These are phyloP conservation scores for Curvularia sp. DNA, from an alignment of 2,329 filamentous ascomycete genomes.

Conservation along the genomic window DNA sequence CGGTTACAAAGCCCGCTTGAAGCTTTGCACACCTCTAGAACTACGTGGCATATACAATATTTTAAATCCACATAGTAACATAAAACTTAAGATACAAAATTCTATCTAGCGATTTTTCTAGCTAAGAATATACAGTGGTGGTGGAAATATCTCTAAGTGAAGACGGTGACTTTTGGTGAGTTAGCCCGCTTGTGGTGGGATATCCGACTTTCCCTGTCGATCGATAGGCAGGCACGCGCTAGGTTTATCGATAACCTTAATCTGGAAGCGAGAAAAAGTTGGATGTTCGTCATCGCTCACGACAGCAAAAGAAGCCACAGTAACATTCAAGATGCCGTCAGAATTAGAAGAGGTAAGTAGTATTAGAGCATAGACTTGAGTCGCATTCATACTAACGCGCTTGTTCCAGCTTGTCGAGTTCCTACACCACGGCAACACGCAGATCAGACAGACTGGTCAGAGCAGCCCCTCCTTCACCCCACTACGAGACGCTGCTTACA, in stretches of 20 bases:
- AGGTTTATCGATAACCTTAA: constrained; percentile 47
- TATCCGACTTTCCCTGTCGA: too few species aligned
- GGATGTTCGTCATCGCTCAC: constrained; percentile 33
- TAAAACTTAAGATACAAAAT: too few species aligned
- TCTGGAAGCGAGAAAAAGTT: constrained; percentile 31
- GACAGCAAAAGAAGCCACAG: constrained; percentile 18
- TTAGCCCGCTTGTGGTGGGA: too few species aligned
- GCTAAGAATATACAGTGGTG: too few species aligned
- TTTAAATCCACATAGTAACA: too few species aligned
- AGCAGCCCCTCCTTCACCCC: constrained; percentile 34
- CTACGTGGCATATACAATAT: too few species aligned
- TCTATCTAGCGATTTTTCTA: too few species aligned
- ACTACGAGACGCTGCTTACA: constrained; percentile 26
- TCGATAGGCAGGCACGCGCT: background rate
- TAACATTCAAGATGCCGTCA: constrained; percentile 53
- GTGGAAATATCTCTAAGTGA: too few species aligned
- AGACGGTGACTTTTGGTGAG: too few species aligned
- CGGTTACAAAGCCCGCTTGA: too few species aligned
- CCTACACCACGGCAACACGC: constrained; percentile 87
- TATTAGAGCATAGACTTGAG: too few species aligned
- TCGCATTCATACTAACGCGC: background rate
- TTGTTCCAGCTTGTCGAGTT: constrained; percentile 82
- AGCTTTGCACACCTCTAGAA: too few species aligned
- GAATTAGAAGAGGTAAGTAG: constrained; percentile 57
- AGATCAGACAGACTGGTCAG: constrained; percentile 81